Base-by-base conservation (phyloP, 2,329 filamentous ascomycete genomes). In the Pseudogymnoascus sp. region DNA sequence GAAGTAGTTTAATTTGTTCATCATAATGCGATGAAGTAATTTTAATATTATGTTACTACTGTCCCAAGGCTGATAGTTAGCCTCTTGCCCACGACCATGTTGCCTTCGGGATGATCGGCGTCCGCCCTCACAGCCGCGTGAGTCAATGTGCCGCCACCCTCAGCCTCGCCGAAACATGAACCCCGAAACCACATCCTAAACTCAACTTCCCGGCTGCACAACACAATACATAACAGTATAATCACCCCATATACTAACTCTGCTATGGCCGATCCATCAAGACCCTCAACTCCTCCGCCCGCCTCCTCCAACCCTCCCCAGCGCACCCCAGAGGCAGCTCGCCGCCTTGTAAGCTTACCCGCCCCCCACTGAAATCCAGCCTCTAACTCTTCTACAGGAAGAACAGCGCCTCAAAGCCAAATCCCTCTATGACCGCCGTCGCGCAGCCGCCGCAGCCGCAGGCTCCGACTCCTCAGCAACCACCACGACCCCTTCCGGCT, bases 321-420 rank as follows among this genome's bases (percentile, higher is more conserved):
- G 18, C 43, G 43, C 25, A 50, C 43, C n/a, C 43, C 43, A 18
- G 43, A 50, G 2, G 43, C 43, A 50, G 43, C 43, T 4, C 43
- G 43, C 43, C 43, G 25, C 43, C 25, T 50, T 2, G 43, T 50
- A 50, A 50, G 43, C 25, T n/a, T 4, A 6, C 25, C 14, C 22
- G 22, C n/a, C 1, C 43, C 18, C 7, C 14, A 11, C 12, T 6
- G 20, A 12, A 5, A 11, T 4, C 25, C 2, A 12, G 22, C 14
- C 25, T 50, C 43, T 50, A 50, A 50, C 43, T 9, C 22, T 2
- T n/a, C 4, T 14, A 36, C 62, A 94, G 89, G 93, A 97, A 83
- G 86, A 93, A 73, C 92, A 87, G 68, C 85, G 93, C 18, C 82
- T 97, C 30, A 89, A 86, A 75, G 90, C 94, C 61, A 97, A 97